Conservation (phyloP, 2,329 filamentous ascomycete species). For the Pestalotiopsis sp. region DNA sequence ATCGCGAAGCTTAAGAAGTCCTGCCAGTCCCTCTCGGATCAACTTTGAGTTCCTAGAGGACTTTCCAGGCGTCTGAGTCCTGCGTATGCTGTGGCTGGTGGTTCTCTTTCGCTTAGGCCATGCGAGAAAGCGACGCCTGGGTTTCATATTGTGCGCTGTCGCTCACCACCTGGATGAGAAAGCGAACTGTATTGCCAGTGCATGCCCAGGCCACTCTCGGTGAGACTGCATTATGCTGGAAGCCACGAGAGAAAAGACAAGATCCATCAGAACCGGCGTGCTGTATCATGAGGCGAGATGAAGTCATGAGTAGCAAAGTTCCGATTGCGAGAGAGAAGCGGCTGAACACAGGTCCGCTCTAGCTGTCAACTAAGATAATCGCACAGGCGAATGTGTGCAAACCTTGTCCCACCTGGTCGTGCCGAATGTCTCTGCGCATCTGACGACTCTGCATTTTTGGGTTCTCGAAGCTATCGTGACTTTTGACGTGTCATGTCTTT, state of each 20-base stretch:
- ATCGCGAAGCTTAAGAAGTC: background rate
- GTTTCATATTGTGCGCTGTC: background rate
- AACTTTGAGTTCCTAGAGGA: background rate
- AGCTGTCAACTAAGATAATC: background rate
- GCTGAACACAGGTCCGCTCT: background rate
- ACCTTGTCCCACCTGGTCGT: background rate
- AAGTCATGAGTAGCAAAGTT: background rate
- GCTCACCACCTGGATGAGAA: background rate
- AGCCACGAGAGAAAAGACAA: background rate
- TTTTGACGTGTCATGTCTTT: too few relatives aligned
- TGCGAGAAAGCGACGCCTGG: background rate
- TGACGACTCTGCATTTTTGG: background rate
- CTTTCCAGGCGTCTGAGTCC: background rate
- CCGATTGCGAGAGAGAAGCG: background rate
- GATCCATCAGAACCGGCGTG: background rate
- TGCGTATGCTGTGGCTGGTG: background rate
- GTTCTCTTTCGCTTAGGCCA: background rate
- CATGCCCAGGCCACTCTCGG: background rate
- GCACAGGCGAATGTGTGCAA: background rate
- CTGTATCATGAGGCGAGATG: background rate
- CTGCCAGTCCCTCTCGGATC: background rate
- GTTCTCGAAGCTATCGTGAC: too few relatives aligned
- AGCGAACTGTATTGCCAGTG: background rate
- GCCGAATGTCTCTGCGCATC: background rate
- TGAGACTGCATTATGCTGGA: background rate